Conservation (phyloP, 768 basidiomycete genomes). For the Galerina sulciceps region DNA sequence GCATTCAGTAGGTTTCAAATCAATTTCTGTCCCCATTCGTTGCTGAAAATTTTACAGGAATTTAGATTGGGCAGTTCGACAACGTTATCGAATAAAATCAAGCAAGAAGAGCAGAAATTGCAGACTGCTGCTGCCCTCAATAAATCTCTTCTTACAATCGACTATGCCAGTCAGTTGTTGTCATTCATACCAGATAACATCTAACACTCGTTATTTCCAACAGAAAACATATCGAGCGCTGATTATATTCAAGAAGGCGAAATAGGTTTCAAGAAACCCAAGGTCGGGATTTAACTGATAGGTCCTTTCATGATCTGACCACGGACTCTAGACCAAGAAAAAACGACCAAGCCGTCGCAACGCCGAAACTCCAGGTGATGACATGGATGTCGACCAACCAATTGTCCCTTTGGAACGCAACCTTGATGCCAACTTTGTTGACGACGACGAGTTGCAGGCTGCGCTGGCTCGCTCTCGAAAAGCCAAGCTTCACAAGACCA, state of each 20-base stretch:
- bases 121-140: constrained; percentile 69
- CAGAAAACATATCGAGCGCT: constrained; percentile 84
- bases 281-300: constrained; percentile 47
- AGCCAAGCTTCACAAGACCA: constrained; percentile 76
- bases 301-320: neutral
- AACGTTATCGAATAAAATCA: constrained; percentile 37
- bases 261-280: constrained; percentile 93
- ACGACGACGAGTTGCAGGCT: constrained; percentile 97
- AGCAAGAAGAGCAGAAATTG: constrained; percentile 50
- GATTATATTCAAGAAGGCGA: constrained; percentile 95
- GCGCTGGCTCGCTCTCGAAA: constrained; percentile 86
- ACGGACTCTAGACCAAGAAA: constrained; percentile 78
- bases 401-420: constrained; percentile 69
- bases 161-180: constrained; percentile 80
- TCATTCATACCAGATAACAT: neutral
- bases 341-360: constrained; percentile 79
- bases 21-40: neutral
- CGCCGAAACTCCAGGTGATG: constrained; percentile 48
- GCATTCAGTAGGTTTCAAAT: constrained; percentile 56
- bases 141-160: constrained; percentile 80
- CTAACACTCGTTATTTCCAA: constrained; percentile 18
- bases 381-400: constrained; percentile 87
- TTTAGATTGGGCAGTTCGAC: constrained; percentile 82
- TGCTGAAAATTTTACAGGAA: constrained; percentile 51
- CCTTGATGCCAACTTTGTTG: constrained; percentile 89